Base-by-base conservation (phyloP, 2,329 filamentous ascomycete genomes). In the Trichoderma guizhouense region DNA sequence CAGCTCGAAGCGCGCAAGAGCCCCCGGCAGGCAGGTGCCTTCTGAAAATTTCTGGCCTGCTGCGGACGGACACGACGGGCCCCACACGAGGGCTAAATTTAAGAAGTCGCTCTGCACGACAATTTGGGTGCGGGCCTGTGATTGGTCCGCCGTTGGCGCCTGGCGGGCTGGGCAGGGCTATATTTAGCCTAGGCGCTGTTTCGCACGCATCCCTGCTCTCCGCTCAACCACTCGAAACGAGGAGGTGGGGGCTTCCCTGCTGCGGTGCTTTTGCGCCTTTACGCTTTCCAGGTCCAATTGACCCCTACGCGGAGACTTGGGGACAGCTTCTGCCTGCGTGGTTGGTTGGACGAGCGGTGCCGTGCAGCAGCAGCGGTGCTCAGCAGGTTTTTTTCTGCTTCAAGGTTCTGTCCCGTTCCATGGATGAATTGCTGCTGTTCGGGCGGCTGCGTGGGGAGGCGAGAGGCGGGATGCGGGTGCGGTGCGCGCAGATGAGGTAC, bases 71-170 rank as follows among this genome's bases (percentile, higher is more conserved):
- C 43, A 62, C 57, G 65, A 43, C 57, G 71, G 57, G 71, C 43
- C 53, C 69, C 71, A 67, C 64, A 36, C 32, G 8, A 64, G 71
- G 60, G 71, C 71, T 70, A 72, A 72, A 72, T 70, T 65, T 72
- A 68, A 72, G 64, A 36, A 68, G 30, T 62, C 70, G 47, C 61
- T 21, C 61, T 72, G 71, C 71, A 72, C 53, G 61, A 75, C 77
- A 79, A 78, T 78, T 76, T 77, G 73, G 72, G 61, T 62, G 26
- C 28, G 36, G 18, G 62, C 5, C 5, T 61, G 32, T 81, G 76
- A 81, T 81, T 81, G 79, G 79, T 53, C 67, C 7, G 53, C 30
- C 28, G 62, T 80, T 79, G 76, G 78, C 79, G 79, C 79, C 75
- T 73, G 76, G 74, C 73, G 74, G 75, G 74, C 74, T 76, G 75